Conservation (phyloP, 306 rosid genomes). For the Datisca glomerata region DNA sequence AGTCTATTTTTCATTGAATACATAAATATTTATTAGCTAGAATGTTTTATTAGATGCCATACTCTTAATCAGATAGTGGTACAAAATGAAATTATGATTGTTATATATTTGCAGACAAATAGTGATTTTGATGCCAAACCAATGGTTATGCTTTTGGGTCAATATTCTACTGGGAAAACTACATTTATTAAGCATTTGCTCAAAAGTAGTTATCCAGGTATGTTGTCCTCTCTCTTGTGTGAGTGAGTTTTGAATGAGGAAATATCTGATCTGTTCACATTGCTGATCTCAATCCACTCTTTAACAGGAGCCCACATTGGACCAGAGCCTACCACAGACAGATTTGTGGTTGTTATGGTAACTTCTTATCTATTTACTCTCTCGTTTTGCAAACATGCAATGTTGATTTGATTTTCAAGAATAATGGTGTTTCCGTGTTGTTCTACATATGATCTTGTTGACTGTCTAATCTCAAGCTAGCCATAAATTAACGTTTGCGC, state of each 20-base stretch:
- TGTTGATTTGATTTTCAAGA: no score
- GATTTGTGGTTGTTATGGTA: slow-evolving; percentile 99
- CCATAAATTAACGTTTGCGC: not conserved
- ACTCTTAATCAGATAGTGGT: no score
- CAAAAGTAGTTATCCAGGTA: slow-evolving; percentile 73
- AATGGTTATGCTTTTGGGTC: slow-evolving; percentile 97
- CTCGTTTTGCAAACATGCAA: not conserved
- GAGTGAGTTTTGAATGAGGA: no score
- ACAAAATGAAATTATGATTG: no score
- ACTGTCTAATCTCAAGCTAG: not conserved
- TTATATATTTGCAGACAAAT: slow-evolving; percentile 44
- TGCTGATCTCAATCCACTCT: slow-evolving; percentile 4
- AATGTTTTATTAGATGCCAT: no score
- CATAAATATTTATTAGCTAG: no score
- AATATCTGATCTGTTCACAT: not conserved
- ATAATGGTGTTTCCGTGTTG: no score
- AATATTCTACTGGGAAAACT: slow-evolving; percentile 95
- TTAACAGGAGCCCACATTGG: slow-evolving; percentile 93
- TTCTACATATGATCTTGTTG: not conserved
- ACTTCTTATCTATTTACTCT: slow-evolving; percentile 9
- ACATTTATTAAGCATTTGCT: slow-evolving; percentile 94
- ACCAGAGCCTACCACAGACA: slow-evolving; percentile 97
- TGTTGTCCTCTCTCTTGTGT: slow-evolving; percentile 10
- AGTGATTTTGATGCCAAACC: slow-evolving; percentile 98
- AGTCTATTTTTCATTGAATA: slow-evolving; percentile 6